phyloP scores from a whole-genome alignment of 352 stramenopile genomes.

The Pythium brachiatum region DNA sequence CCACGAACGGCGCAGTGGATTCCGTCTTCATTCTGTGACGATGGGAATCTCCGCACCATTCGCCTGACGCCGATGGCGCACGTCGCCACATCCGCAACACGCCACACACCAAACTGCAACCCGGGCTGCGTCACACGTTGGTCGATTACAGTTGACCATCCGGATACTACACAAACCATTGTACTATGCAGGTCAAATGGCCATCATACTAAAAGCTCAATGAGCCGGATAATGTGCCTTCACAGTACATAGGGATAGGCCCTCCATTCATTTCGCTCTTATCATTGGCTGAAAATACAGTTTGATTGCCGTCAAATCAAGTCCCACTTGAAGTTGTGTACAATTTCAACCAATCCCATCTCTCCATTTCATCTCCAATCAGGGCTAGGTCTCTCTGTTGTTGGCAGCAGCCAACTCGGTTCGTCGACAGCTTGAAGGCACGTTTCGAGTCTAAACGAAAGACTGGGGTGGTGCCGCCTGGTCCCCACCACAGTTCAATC shows the following conservation, averaged over 20 bases:
- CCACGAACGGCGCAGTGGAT: no score
- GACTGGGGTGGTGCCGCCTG: background rate
- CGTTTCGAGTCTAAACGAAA: background rate
- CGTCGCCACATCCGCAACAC: background rate
- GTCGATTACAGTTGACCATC: background rate
- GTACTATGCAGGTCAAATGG: no score
- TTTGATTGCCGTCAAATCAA: conserved; percentile 11
- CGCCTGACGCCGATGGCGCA: background rate
- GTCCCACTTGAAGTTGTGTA: conserved; percentile 21
- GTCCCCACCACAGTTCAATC: conserved; percentile 8
- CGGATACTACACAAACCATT: background rate
- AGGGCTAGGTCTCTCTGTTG: conserved; percentile 11
- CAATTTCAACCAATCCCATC: conserved; percentile 14
- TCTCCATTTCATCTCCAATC: background rate
- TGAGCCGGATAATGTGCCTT: background rate
- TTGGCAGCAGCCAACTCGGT: conserved; percentile 3
- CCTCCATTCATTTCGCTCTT: background rate
- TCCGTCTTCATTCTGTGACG: background rate
- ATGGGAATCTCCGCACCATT: background rate
- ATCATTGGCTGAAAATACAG: conserved; percentile 9
- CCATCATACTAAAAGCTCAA: no score
- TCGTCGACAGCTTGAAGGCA: conserved; percentile 34
- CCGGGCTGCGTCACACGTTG: background rate
- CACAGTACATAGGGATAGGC: background rate
- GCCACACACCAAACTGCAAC: conserved; percentile 4